Conservation (phyloP, 164 flowering plant species). For the Nymphaea colorata region DNA sequence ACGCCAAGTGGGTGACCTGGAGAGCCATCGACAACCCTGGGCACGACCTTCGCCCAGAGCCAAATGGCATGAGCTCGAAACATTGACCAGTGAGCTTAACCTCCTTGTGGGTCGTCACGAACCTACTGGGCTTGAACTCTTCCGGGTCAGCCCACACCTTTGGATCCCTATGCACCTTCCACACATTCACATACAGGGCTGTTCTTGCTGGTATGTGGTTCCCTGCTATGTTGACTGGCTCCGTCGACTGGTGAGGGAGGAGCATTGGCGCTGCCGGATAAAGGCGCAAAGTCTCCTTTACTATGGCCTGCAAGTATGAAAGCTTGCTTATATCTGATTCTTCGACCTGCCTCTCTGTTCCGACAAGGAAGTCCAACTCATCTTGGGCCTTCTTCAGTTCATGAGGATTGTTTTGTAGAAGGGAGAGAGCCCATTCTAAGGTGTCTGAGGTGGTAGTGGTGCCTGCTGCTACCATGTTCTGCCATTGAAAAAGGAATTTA, state of each 20-base stretch:
- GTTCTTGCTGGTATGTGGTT: conserved; percentile 18
- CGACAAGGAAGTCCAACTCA: conserved; percentile 21
- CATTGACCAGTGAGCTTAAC: conserved; percentile 8
- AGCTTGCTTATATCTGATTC: conserved; percentile 24
- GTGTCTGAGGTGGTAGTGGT: conserved; percentile 18
- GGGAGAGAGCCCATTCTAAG: conserved; percentile 18
- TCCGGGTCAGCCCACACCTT: conserved; percentile 18
- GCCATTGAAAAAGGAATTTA: background rate
- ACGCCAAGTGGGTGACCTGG: conserved; percentile 10
- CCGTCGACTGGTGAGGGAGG: conserved; percentile 13
- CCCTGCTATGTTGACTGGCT: conserved; percentile 18
- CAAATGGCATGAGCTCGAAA: conserved; percentile 18
- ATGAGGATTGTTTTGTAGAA: conserved; percentile 16
- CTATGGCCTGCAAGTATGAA: conserved; percentile 27
- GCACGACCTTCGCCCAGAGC: conserved; percentile 21
- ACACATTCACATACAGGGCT: conserved; percentile 14
- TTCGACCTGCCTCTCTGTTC: conserved; percentile 16
- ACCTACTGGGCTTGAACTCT: conserved; percentile 26
- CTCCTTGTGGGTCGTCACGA: conserved; percentile 9
- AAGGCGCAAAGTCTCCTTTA: conserved; percentile 27
- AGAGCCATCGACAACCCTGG: conserved; percentile 13
- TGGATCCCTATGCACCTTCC: conserved; percentile 33
- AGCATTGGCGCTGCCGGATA: conserved; percentile 14
- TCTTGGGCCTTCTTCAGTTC: conserved; percentile 19
- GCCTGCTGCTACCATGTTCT: conserved; percentile 16